phyloP scores from a whole-genome alignment of 2,329 filamentous ascomycete species.

The Pyrenophora graminea region DNA sequence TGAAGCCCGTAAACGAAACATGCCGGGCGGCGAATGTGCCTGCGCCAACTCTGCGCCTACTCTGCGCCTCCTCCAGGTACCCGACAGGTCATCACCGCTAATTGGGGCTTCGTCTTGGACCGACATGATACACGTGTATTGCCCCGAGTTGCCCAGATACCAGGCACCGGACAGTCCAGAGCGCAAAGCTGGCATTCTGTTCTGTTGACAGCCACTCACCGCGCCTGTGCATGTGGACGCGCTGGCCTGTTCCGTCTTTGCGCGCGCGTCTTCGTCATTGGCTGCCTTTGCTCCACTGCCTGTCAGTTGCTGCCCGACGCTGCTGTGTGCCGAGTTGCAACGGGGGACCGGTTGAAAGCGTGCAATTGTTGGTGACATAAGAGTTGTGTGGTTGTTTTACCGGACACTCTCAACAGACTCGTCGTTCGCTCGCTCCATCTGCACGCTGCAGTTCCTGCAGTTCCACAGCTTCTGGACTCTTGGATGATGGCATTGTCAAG shows the following conservation, averaged over 20 bases:
- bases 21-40: slow-evolving; percentile 8
- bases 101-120: slow-evolving; percentile 4
- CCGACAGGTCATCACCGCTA: slow-evolving; percentile 9
- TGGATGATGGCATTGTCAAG: slow-evolving; percentile 24
- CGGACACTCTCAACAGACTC: slow-evolving; percentile 18
- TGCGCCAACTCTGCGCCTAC: too few species aligned
- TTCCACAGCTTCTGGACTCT: slow-evolving; percentile 28
- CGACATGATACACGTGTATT: slow-evolving; percentile 20
- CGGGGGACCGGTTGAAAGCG: slow-evolving; percentile 20
- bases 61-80: slow-evolving; percentile 20
- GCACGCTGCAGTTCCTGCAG: slow-evolving; percentile 19
- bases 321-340: slow-evolving; percentile 26
- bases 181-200: background rate
- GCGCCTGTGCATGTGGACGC: slow-evolving; percentile 11
- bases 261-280: slow-evolving; percentile 19
- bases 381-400: slow-evolving; percentile 8
- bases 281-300: slow-evolving; percentile 21
- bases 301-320: slow-evolving; percentile 26
- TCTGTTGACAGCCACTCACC: slow-evolving; percentile 5
- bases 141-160: slow-evolving; percentile 9
- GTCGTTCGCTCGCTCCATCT: slow-evolving; percentile 21
- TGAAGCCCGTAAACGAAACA: slow-evolving; percentile 29
- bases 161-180: slow-evolving; percentile 1
- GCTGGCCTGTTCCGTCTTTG: slow-evolving; percentile 22
- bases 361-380: slow-evolving; percentile 27